phyloP scores from a whole-genome alignment of 257 asterid species.

The Plantago major region DNA sequence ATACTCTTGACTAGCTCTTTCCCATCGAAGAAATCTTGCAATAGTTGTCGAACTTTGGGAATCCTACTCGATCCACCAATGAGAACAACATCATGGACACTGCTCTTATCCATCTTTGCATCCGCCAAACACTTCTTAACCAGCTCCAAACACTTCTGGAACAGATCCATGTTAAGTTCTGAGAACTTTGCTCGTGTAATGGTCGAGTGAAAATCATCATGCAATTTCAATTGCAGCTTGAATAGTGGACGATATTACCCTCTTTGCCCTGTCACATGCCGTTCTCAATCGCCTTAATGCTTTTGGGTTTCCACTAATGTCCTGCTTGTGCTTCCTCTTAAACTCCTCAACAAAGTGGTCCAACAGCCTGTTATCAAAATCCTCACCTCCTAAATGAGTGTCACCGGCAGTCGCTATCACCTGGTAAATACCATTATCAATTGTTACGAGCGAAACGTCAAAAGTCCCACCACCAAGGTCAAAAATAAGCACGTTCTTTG shows the following conservation, averaged over 20 bases:
- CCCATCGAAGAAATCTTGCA: background rate
- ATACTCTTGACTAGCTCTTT: background rate
- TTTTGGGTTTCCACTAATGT: too few species aligned
- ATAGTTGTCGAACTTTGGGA: background rate
- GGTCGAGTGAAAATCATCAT: constrained; percentile 69
- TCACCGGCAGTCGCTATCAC: too few species aligned
- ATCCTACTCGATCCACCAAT: background rate
- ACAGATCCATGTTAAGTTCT: constrained; percentile 70
- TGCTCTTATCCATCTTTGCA: constrained; percentile 74
- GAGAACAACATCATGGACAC: background rate
- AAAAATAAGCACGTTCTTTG: too few species aligned
- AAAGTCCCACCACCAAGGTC: too few species aligned
- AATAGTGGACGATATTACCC: constrained; percentile 77
- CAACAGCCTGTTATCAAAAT: too few species aligned
- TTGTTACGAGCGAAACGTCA: too few species aligned
- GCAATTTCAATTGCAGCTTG: constrained; percentile 70
- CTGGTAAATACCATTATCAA: too few species aligned
- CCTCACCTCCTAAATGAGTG: too few species aligned
- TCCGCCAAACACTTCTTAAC: constrained; percentile 81
- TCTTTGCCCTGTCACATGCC: too few species aligned
- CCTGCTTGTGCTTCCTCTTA: too few species aligned
- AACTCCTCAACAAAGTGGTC: too few species aligned
- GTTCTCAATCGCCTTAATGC: too few species aligned
- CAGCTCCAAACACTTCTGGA: constrained; percentile 75
- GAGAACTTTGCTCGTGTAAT: constrained; percentile 71